Percentiles rank a stretch among this genome's conserved stretches.
Conservation (phyloP, 768 basidiomycete species). For the Leccinellum albellum region DNA sequence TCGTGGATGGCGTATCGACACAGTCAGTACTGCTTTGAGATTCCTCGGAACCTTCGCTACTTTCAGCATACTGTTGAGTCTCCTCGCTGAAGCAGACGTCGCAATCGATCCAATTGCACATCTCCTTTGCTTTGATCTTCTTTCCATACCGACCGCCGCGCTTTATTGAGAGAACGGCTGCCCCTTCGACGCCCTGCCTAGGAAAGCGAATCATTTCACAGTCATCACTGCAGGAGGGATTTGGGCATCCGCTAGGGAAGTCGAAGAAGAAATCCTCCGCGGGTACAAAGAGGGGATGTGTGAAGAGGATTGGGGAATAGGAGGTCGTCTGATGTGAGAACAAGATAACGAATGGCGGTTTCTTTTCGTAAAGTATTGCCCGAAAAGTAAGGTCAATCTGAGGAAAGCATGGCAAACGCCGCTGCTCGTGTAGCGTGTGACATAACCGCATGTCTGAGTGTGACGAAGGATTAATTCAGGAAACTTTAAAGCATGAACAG, state of each 20-base stretch:
- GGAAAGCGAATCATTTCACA: constrained; percentile 83
- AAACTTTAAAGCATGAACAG: constrained; percentile 2
- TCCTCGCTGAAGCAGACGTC: constrained; percentile 56
- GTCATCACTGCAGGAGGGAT: constrained; percentile 75
- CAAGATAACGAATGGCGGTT: constrained; percentile 70
- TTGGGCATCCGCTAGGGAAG: constrained; percentile 76
- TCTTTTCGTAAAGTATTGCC: constrained; percentile 72
- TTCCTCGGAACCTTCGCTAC: constrained; percentile 44
- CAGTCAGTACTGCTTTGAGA: constrained; percentile 43
- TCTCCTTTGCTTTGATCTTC: constrained; percentile 52
- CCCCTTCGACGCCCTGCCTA: constrained; percentile 55
- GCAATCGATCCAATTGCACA: constrained; percentile 86
- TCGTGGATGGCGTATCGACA: constrained; percentile 26
- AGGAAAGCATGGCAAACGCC: constrained; percentile 75
- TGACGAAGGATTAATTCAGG: background rate
- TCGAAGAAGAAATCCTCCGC: constrained; percentile 70
- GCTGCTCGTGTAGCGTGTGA: constrained; percentile 63
- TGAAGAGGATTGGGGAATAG: constrained; percentile 80
- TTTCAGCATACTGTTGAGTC: constrained; percentile 27
- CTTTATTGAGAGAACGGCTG: constrained; percentile 60
- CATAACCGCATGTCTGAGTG: constrained; percentile 59
- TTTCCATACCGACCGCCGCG: constrained; percentile 49
- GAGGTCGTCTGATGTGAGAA: constrained; percentile 80
- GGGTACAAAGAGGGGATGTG: constrained; percentile 65
- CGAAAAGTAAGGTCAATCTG: constrained; percentile 78